Evolutionary conservation across 768 basidiomycete genomes (phyloP), one percentile per base, ranked within the genome.

Genomic region (Boletus subcaerulescens): DNA sequence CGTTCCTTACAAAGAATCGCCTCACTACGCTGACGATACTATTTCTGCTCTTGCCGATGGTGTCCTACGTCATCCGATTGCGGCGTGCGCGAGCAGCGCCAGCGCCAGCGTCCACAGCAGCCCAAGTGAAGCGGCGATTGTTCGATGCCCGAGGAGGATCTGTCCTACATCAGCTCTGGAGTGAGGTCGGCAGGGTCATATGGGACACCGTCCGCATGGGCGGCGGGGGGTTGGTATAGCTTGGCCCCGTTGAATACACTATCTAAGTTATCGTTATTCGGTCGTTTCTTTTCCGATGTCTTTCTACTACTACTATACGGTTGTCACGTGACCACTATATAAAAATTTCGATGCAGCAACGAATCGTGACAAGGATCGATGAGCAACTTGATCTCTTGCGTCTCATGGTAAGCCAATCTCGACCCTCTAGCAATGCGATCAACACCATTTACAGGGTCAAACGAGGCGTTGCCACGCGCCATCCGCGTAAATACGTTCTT

Each of bases 401-500:
- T 87, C 42, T 74, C 86, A 52, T 90, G 88, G 76, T 77, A 53
- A 52, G 68, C 47, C 48, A 8, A 4, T 26, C 29, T 50, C 13
- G 14, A 48, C 15, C 9, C 0, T 38, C 42, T 15, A 9, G 17
- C 4, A 12, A 18, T 11, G 15, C 39, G 13, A 20, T 50, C 54
- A 36, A 54, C 38, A 46, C 17, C 5, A 13, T 53, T 55, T 15
- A 5, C 32, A 85, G 84, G 93, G 88, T 97, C 26, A 84, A 84
- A 58, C 81, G 89, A 50, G 95, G 97, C 10, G 82, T 85, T 17
- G 77, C 95, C 3, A 75, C 78, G 4, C 79, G 78, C 44, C 80
- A 93, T 60, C 96, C 97, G 2, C 73, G 76, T 65, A 93, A 90
- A 76, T 98, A 98, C 71, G 80, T 89, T 48, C 84, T 98, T 31